phyloP scores from a whole-genome alignment of 169 alveolate genomes.

The Plasmodium billcollinsi region DNA sequence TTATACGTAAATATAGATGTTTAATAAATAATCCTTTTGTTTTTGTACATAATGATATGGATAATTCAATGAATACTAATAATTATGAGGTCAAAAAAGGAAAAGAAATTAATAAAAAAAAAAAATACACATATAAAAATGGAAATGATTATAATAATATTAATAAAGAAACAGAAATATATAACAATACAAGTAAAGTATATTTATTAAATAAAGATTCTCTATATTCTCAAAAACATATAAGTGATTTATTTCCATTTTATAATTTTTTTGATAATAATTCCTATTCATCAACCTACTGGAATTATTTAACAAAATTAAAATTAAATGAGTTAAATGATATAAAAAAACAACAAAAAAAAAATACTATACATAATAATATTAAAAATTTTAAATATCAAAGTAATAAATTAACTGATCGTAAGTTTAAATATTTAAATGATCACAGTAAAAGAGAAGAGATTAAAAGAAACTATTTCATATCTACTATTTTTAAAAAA shows the following conservation, averaged over 20 bases:
- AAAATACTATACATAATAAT: not conserved
- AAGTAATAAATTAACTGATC: no score
- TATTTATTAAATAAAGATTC: conserved; percentile 1
- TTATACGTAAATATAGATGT: conserved; percentile 72
- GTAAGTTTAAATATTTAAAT: no score
- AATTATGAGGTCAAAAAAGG: not conserved
- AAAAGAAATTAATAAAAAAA: not conserved
- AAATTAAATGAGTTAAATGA: conserved; percentile 41
- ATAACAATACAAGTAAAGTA: not conserved
- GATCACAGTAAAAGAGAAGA: not conserved
- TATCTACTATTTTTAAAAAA: conserved; percentile 34
- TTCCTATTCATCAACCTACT: conserved; percentile 42
- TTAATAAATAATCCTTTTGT: conserved; percentile 40
- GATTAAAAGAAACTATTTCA: conserved; percentile 13
- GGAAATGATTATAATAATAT: not conserved
- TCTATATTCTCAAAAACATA: conserved; percentile 59
- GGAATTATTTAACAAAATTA: conserved; percentile 11
- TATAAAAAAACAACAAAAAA: not conserved
- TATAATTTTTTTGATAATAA: conserved; percentile 66
- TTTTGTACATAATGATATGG: conserved; percentile 6
- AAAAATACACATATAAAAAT: not conserved
- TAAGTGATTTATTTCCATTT: conserved; percentile 55
- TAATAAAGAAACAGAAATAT: not conserved
- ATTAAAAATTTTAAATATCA: no score
- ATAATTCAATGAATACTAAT: not conserved